Evolutionary conservation across 805 yeast species (phyloP).

Genomic region (Hanseniaspora singularis): DNA sequence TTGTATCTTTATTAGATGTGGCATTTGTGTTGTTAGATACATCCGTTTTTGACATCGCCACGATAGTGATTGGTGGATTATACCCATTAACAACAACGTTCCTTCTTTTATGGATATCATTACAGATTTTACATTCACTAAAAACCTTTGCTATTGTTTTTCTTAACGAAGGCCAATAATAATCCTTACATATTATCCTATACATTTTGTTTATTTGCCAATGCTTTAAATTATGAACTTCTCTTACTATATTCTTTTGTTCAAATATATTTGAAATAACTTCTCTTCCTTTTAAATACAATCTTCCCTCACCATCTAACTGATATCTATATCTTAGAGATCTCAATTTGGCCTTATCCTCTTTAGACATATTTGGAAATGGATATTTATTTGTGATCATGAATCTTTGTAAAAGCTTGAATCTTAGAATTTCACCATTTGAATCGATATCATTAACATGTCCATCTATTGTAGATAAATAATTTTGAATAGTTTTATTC

Average conservation of each 20-base stretch:
- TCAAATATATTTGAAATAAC: conserved; percentile 67
- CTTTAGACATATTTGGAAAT: conserved; percentile 55
- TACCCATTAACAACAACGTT: conserved; percentile 18
- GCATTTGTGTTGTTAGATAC: neutral
- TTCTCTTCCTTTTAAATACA: conserved; percentile 66
- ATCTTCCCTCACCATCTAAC: conserved; percentile 48
- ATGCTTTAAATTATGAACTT: conserved; percentile 57
- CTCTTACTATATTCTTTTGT: conserved; percentile 63
- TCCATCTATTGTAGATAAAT: conserved; percentile 12
- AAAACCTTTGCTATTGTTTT: conserved; percentile 74
- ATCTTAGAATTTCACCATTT: conserved; percentile 34
- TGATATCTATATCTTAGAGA: conserved; percentile 27
- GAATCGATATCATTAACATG: conserved; percentile 14
- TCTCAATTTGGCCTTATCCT: conserved; percentile 77
- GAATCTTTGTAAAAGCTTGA: conserved; percentile 66
- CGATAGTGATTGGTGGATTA: conserved; percentile 9
- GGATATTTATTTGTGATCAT: conserved; percentile 81
- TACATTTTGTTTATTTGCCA: conserved; percentile 87
- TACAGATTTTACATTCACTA: conserved; percentile 62
- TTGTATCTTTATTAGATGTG: neutral
- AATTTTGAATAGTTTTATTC: conserved; percentile 12
- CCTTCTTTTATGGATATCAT: conserved; percentile 30
- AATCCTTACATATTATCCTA: conserved; percentile 58
- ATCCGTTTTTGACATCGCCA: neutral
- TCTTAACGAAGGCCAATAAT: conserved; percentile 86